Evolutionary conservation across 352 stramenopile genomes (phyloP), one percentile per base, ranked within the genome.

Genomic region (Phytophthora pseudosyringae): DNA sequence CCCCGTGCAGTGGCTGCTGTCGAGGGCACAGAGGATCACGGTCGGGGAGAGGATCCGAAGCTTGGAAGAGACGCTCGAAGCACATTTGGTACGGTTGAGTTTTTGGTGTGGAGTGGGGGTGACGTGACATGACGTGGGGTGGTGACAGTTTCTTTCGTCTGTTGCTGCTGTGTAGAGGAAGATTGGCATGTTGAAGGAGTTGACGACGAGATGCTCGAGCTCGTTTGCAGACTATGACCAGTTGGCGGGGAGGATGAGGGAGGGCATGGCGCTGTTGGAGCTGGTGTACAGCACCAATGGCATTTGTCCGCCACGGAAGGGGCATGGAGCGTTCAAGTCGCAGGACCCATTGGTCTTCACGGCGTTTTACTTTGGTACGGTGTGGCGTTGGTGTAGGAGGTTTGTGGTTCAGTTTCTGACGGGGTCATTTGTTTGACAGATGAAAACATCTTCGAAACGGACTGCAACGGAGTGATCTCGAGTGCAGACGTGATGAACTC

Each of bases 161-260:
- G 9, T 44, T 55, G 4, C 15, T 36, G 29, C 33, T 57, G 15
- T 56, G 16, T 49, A 90, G 83, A 71, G 71, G 18, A 91, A 93
- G 48, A 64, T 93, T n/a, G 84, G 84, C 0, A 77, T 84, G 69
- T 32, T 93, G 8, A 93, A 91, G 71, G 67, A 90, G 36, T 43
- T 90, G 38, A 76, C 74, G 12, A 81, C 78, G 28, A 71, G 73
- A 60, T 78, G 69, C 31, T 63, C 76, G 32, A 49, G 54, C 12
- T 41, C 32, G 15, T 80, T 79, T 46, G 32, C 29, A 8, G 63
- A 76, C 64, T 80, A 71, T 45, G 62, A 81, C 0, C 43, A 85
- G 26, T 54, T 87, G 16, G 45, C 28, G 29, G 32, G 28, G 32
- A 73, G 79, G 21, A 77, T 89, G 58, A 67, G 64, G 45, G 73